Evolutionary conservation across 2,329 filamentous ascomycete species (phyloP), one percentile per base, ranked within the genome.

Genomic region (Xylaria polymorpha): DNA sequence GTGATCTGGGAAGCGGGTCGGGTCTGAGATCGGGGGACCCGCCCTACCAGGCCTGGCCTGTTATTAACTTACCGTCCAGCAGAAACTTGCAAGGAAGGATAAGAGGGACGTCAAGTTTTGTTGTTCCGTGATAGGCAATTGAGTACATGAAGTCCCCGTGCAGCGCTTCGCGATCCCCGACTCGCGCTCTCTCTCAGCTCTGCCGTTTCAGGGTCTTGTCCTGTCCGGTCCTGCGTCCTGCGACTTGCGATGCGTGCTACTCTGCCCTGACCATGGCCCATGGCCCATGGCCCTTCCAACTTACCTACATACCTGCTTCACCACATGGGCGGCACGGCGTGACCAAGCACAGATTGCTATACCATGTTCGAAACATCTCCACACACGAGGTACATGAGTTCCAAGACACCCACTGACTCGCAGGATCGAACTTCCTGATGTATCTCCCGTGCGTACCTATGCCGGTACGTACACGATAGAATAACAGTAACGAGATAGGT

Each of bases 21-120:
- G 68, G 68, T 67, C 68, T 67, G 56, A 68, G 64, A 68, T 68
- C 65, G 56, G 67, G 67, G 64, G 68, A 67, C 64, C 68, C 64
- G 64, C 68, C 62, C 43, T 56, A 39, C 51, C 46, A 48, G 37
- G 15, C 25, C 15, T 55, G 50, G 57, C 57, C 63, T 66, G 57
- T 57, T 51, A 56, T 56, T 46, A 48, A 50, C 29, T 25, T 66
- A 58, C 57, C 22, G 55, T 29, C 15, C 35, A 44, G 37, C 46
- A 53, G 56, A 65, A 35, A 53, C 50, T 50, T 22, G n/a, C 51
- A 53, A 68, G 61, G 66, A 61, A 55, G 44, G 32, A 55, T 15
- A 7, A 56, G 60, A 41, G 39, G 60, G 39, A 67, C 41, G 51
- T 50, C 51, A 53, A 22, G 51, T 60, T 22, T 51, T 60, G 39